Base-by-base conservation (phyloP, 208 protist genomes). In the Trypanosoma conorhini region DNA sequence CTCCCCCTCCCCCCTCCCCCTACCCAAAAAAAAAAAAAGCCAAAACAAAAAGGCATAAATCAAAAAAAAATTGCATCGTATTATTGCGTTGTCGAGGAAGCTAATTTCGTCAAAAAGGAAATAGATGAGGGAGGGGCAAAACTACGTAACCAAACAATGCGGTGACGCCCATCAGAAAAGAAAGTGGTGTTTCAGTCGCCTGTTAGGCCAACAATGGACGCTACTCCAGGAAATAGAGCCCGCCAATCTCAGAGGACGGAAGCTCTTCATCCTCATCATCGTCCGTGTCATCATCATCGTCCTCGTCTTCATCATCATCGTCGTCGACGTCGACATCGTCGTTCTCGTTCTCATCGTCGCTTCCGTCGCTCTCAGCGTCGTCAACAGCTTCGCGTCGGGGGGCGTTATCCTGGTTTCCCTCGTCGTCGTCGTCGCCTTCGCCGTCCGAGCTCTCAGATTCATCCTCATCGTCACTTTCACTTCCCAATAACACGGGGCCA, bases 221-320 rank as follows among this genome's bases (percentile, higher is more conserved):
- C 19, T 54, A 54, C 50, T 54, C 50, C 19, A 24, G 50, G 50
- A 54, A 54, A 24, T 54, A n/a, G 50, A n/a, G 21, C 50, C 22
- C 50, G 26, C n/a, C 50, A 28, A 54, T n/a, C 50, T 54, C 50
- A 26, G 50, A 54, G 50, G 22, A 54, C 4, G 22, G 9, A 54
- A 26, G 50, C 12, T 62, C 71, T 10, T 65, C 56, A n/a, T 78
- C 63, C 4, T 65, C 56, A n/a, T 75, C 57, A 0, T 65, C 78
- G 52, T 83, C 76, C 21, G 62, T 66, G 24, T 71, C 74, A 22
- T 77, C 79, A 38, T 75, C 73, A 57, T 62, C 72, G 0, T 82
- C 67, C 28, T 74, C 69, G 38, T 67, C 67, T 21, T 67, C 61
- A 30, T 57, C 73, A n/a, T 77, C 67, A 17, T 70, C 64, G 44